Evolutionary conservation across 192 early-diverging fungal genomes (phyloP), one percentile per base, ranked within the genome.

Genomic region (Backusella liffmaniae): DNA sequence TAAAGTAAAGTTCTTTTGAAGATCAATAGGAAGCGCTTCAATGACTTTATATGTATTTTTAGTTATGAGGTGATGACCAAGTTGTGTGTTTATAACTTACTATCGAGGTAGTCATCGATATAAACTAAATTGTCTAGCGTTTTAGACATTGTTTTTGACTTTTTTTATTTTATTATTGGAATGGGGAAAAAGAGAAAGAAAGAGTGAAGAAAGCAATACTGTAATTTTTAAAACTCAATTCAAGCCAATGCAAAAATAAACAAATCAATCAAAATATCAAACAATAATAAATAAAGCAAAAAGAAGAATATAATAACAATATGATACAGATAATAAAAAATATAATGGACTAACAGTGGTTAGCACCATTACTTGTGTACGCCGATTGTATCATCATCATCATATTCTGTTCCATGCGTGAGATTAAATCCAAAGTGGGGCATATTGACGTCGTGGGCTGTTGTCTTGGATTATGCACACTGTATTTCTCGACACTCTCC

Each of bases 31-130:
- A 18, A 94, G 79, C 0, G 92, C 88, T 80, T 94, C 93, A 59
- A 94, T 76, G 41, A 92, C 91, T 92, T 30, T 15, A 66, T 34
- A 3, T 18, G 68, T 37, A 3, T 29, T 36, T 36, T 56, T 39
- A 39, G 32, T 32, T 32, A 32, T 32, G 3, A 32, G 32, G 32
- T 32, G 32, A 32, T 32, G 32, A 32, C 32, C 9, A 37, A 37
- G 37, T 12, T 39, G 37, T 3, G 37, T 9, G 8, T 12, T 12
- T 62, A 62, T 62, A 8, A 46, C 83, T 76, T 82, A 94, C 92
- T 96, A 84, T 98, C 97, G 26, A 98, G 84, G 79, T 98, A 98
- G 74, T 98, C 97, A 81, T 98, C 92, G 12, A 94, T 85, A 72
- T 94, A 92, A 35, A 90, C 82, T 23, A 90, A 74, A n/a, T 84